Conservation (phyloP, 441 rosid genomes). For the Sinapis alba region DNA sequence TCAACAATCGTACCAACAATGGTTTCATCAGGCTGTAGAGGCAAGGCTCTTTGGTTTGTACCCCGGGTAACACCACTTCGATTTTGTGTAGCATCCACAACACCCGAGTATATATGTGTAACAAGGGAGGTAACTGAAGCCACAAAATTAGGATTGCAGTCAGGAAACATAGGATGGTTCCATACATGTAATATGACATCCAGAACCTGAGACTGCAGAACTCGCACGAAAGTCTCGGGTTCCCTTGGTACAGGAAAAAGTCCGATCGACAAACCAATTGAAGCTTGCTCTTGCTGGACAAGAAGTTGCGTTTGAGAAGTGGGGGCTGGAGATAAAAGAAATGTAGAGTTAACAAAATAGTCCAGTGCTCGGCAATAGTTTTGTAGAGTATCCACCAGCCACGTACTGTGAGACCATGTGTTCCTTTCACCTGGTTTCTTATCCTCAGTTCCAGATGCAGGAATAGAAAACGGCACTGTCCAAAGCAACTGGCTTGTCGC, state of each 20-base stretch:
- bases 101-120: constrained; percentile 87
- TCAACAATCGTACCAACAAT: constrained; percentile 89
- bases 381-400: constrained; percentile 89
- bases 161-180: constrained; percentile 87
- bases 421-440: constrained; percentile 76
- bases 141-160: constrained; percentile 71
- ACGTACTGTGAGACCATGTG: constrained; percentile 63
- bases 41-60: constrained; percentile 70
- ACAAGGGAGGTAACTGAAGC: constrained; percentile 80
- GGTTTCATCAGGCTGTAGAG: constrained; percentile 92
- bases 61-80: constrained; percentile 52
- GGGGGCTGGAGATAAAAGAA: constrained; percentile 71
- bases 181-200: constrained; percentile 87
- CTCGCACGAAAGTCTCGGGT: constrained; percentile 83
- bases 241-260: constrained; percentile 92
- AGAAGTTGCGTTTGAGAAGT: constrained; percentile 90
- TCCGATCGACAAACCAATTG: constrained; percentile 89
- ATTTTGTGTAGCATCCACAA: constrained; percentile 82
- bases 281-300: constrained; percentile 91
- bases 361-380: constrained; percentile 81
- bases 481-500: constrained; percentile 95
- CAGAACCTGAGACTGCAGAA: constrained; percentile 92
- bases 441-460: constrained; percentile 56
- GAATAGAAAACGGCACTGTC: constrained; percentile 64
- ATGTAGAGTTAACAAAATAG: constrained; percentile 83